Evolutionary conservation across 2,329 filamentous ascomycete genomes (phyloP), one percentile per base, ranked within the genome.

Genomic region (Monilinia laxa): DNA sequence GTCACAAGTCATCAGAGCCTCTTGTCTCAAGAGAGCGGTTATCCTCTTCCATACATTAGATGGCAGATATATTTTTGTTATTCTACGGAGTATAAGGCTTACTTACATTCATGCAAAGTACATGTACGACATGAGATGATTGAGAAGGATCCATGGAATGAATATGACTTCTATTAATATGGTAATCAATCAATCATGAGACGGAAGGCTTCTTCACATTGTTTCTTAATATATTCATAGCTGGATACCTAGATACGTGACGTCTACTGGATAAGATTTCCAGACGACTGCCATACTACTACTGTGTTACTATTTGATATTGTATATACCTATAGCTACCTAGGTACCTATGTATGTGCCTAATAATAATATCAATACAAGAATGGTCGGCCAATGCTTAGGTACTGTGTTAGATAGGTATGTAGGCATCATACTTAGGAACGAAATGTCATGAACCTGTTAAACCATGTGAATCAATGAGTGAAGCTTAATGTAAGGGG

Each of bases 131-230:
- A 16, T 49, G 42, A 59, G 56, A 58, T 28, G 20, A 40, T 14
- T 20, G 55, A n/a, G 16, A 28, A 16, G 59, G n/a, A 62, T 42
- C 23, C 47, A 53, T 62, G 59, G 38, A 47, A 54, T 42, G 47
- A 28, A 49, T 31, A 42, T 4, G 7, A 35, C 31, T 35, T 35
- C 31, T 38, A 25, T 6, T 16, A 53, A 62, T 53, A 16, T 25
- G 31, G 28, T 5, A 14, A 62, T 62, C 47, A 42, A 53, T 54
- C 31, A 42, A 53, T 23, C 14, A 42, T 63, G 60, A 63, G 49
- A 63, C 49, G 23, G 40, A 42, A 16, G 47, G 6, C 35, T 25
- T 53, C 53, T 23, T 40, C 31, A 23, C 16, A 53, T 38, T 3
- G 12, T 53, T 52, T 62, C 59, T 52, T 2, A 31, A 49, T 47